A percentile compares a stretch with the other conserved stretches of the same genome.
These are phyloP conservation scores for Onygenales sp. DNA, from an alignment of 2,329 filamentous ascomycete genomes.

Conservation along the genomic window DNA sequence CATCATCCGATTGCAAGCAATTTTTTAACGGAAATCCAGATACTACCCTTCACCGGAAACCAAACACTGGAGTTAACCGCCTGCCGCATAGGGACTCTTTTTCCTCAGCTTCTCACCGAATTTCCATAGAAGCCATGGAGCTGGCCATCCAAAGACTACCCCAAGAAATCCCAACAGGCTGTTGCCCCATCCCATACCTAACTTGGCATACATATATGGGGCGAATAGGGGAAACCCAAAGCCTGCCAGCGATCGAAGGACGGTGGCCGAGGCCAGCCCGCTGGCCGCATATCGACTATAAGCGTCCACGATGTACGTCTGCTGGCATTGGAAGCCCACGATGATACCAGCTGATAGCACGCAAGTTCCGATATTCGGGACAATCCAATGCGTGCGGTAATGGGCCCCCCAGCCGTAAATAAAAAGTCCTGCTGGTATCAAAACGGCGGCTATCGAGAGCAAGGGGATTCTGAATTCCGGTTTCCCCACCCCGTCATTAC, in stretches of 20 bases:
- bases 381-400: slow-evolving; percentile 46
- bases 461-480: slow-evolving; percentile 38
- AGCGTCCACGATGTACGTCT: slow-evolving; percentile 51
- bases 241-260: slow-evolving; percentile 45
- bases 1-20: too few relatives aligned
- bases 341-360: slow-evolving; percentile 7
- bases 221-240: slow-evolving; percentile 49
- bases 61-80: neutral
- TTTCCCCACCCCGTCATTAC: neutral
- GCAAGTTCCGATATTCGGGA: slow-evolving; percentile 29
- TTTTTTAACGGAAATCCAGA: too few relatives aligned
- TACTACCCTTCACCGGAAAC: too few relatives aligned
- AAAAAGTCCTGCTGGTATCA: slow-evolving; percentile 48
- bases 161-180: slow-evolving; percentile 46
- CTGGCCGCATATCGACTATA: slow-evolving; percentile 39
- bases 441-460: slow-evolving; percentile 46
- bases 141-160: slow-evolving; percentile 33
- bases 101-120: slow-evolving; percentile 4
- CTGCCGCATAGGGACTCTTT: neutral
- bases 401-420: slow-evolving; percentile 52
- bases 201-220: slow-evolving; percentile 35
- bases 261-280: slow-evolving; percentile 45
- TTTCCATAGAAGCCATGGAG: neutral
- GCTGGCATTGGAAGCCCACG: slow-evolving; percentile 2
- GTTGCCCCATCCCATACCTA: slow-evolving; percentile 42